Percentiles rank a stretch among this genome's conserved stretches.
phyloP scores from a whole-genome alignment of 176 grass and related monocot species.

The Themeda triandra region DNA sequence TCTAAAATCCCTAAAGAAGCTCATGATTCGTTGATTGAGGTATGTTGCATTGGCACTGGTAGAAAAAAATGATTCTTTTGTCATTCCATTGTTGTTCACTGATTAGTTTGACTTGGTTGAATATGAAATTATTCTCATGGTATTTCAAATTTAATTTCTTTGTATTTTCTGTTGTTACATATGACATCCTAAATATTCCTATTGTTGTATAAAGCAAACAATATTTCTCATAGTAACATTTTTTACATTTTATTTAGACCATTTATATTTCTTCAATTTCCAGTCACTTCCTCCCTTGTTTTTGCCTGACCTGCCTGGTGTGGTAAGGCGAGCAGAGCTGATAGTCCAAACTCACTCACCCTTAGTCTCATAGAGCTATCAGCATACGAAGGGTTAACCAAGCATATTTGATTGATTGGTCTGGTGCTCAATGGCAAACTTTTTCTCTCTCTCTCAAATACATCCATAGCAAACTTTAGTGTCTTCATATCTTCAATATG shows the following conservation, averaged over 20 bases:
- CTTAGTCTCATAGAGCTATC: not conserved
- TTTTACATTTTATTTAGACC: not conserved
- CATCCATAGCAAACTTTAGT: not conserved
- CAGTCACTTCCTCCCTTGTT: not conserved
- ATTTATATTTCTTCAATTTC: slow-evolving; percentile 21
- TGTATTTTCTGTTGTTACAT: slow-evolving; percentile 8
- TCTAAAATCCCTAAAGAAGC: slow-evolving; percentile 45
- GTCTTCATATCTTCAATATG: not conserved
- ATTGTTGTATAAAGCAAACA: not conserved
- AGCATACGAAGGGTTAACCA: not conserved
- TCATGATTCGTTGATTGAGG: slow-evolving; percentile 69
- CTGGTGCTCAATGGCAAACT: not conserved
- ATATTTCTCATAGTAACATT: not conserved
- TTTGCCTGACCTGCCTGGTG: not conserved
- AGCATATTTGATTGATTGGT: not conserved
- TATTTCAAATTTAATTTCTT: not conserved
- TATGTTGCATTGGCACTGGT: slow-evolving; percentile 29
- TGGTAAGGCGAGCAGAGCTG: no score
- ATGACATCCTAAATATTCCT: not conserved
- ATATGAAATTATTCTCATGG: slow-evolving; percentile 22
- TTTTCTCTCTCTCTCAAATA: not conserved
- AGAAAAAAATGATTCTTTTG: not conserved
- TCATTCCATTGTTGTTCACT: slow-evolving; percentile 5
- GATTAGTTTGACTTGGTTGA: slow-evolving; percentile 4
- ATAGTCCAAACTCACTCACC: not conserved